phyloP scores from a whole-genome alignment of 371 early-diverging fungal genomes.

The Fennellomyces sp. region DNA sequence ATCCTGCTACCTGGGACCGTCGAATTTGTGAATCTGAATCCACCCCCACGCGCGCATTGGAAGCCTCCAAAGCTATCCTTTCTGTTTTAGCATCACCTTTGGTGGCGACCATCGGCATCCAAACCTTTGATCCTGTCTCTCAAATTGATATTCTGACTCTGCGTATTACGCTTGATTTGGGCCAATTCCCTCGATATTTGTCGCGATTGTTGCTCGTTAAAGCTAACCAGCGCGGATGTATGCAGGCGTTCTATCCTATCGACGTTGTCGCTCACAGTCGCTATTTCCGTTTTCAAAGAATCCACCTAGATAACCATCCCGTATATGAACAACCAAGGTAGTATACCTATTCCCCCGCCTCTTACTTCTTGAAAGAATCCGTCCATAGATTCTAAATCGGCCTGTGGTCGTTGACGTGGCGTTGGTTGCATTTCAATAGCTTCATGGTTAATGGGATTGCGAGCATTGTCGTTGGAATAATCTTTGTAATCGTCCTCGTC shows the following conservation, averaged over 20 bases:
- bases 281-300: slow-evolving; percentile 30
- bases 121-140: slow-evolving; percentile 39
- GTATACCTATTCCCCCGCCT: slow-evolving; percentile 22
- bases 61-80: slow-evolving; percentile 17
- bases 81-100: slow-evolving; percentile 9
- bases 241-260: slow-evolving; percentile 40
- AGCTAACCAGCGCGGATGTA: slow-evolving; percentile 33
- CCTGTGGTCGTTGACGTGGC: slow-evolving; percentile 15
- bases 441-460: slow-evolving; percentile 7
- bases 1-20: slow-evolving; percentile 30
- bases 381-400: slow-evolving; percentile 31
- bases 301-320: slow-evolving; percentile 28
- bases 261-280: slow-evolving; percentile 35
- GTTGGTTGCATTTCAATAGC: slow-evolving; percentile 21
- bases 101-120: slow-evolving; percentile 22
- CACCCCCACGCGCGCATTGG: slow-evolving; percentile 22
- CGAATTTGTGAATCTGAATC: slow-evolving; percentile 38
- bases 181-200: slow-evolving; percentile 33
- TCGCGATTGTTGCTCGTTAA: slow-evolving; percentile 42
- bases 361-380: slow-evolving; percentile 45
- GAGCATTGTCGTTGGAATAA: not conserved
- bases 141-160: slow-evolving; percentile 27
- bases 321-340: slow-evolving; percentile 7
- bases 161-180: slow-evolving; percentile 30
- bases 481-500: slow-evolving; percentile 1